Base-by-base conservation (phyloP, 768 basidiomycete species). In the Daedaleopsis sinensis region DNA sequence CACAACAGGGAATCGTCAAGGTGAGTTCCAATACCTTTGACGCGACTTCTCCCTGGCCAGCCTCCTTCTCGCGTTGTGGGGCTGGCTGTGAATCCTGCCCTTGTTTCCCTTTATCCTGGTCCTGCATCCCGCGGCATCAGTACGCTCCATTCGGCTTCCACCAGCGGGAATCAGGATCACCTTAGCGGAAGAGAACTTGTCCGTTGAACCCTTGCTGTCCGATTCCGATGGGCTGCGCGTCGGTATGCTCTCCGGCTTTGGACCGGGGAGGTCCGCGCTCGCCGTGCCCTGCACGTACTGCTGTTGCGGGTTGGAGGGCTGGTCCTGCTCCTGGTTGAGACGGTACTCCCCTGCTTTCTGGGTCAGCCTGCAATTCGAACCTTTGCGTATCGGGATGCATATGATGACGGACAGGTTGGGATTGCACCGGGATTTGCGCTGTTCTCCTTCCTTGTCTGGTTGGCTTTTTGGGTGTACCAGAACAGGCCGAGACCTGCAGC, bases 401-500 rank as follows among this genome's bases (percentile, higher is more conserved):
- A n/a, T 38, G 24, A 39, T 21, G 13, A 52, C 61, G 43, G 37
- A 62, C 63, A 64, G 27, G 63, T 64, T 1, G 63, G 63, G 16
- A 64, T 46, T 2, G 57, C 55, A 44, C 58, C 63, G 5, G 58
- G 55, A 46, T 52, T 39, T 2, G 51, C 42, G 27, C 51, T 36
- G 19, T 49, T 43, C 55, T 60, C 37, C 38, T 60, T 64, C 32
- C 18, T 13, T 9, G 21, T 38, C 18, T 57, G 63, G 37, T 39
- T 8, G 38, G 36, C 24, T 42, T 57, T 59, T 43, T 64, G 63
- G 6, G 51, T 36, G 51, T 64, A 64, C 63, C 63, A 64, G 58
- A 64, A 64, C 37, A 59, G 48, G 2, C 58, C 63, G 49, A 64
- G 55, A 3, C 63, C 63, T 32, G 55, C 50, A 15, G 39, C 48